Percentiles rank a stretch among this genome's conserved stretches.
Conservation (phyloP, 768 basidiomycete genomes). For the Agrocybe praecox region DNA sequence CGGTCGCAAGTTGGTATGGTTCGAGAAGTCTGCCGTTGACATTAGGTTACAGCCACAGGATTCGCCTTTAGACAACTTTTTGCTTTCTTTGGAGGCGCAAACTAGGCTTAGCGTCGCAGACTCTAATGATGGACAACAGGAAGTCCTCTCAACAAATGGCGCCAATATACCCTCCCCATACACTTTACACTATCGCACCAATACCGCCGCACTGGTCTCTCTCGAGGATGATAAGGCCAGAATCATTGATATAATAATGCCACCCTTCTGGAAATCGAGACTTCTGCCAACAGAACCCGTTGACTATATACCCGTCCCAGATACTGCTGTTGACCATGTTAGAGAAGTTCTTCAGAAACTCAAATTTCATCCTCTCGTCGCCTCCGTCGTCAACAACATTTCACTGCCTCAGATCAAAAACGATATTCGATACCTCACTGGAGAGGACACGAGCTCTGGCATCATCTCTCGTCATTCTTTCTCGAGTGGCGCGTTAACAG, state of each 20-base stretch:
- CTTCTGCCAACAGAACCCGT: slow-evolving; percentile 55
- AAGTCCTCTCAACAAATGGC: slow-evolving; percentile 15
- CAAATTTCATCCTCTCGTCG: slow-evolving; percentile 70
- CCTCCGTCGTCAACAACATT: slow-evolving; percentile 68
- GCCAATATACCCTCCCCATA: slow-evolving; percentile 17
- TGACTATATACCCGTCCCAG: slow-evolving; percentile 57
- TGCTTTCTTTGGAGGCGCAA: slow-evolving; percentile 11
- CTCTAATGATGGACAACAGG: slow-evolving; percentile 11
- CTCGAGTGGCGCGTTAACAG: slow-evolving; percentile 59
- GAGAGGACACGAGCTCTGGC: slow-evolving; percentile 73
- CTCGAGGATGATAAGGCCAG: slow-evolving; percentile 41
- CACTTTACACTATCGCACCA: slow-evolving; percentile 44
- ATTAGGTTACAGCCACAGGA: slow-evolving; percentile 30
- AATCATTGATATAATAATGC: slow-evolving; percentile 64
- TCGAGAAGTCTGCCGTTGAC: slow-evolving; percentile 59
- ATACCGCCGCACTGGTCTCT: slow-evolving; percentile 51
- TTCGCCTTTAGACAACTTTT: slow-evolving; percentile 15
- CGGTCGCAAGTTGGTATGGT: slow-evolving; percentile 55
- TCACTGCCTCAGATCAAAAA: slow-evolving; percentile 64
- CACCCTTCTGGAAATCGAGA: slow-evolving; percentile 72
- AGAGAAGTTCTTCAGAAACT: slow-evolving; percentile 57
- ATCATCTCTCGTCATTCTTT: slow-evolving; percentile 87
- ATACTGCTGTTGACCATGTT: slow-evolving; percentile 55
- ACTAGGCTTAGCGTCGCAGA: neutral
- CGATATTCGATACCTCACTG: slow-evolving; percentile 83